Conservation (phyloP, 2,329 filamentous ascomycete species). For the Trichoderma simmonsii region DNA sequence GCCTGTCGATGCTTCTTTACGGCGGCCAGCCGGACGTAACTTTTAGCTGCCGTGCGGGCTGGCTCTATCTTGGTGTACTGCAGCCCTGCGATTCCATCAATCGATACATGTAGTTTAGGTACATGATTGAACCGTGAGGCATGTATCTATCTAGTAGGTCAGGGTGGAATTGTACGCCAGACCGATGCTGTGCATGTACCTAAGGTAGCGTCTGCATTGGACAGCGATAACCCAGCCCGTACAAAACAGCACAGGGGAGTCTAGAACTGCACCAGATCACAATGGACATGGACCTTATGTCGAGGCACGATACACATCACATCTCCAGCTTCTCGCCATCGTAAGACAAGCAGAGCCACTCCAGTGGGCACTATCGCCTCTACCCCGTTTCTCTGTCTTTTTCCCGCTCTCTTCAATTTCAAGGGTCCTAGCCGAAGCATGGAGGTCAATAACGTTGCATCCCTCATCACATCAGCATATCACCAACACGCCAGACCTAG, state of each 20-base stretch:
- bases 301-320: not conserved
- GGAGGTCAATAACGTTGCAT: not conserved
- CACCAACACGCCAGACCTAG: not conserved
- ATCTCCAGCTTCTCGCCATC: not conserved
- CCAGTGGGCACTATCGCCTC: not conserved
- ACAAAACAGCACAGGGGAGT: not conserved
- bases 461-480: not conserved
- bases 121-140: not conserved
- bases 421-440: not conserved
- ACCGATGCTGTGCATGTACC: not conserved
- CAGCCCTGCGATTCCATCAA: not conserved
- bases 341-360: not conserved
- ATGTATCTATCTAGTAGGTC: not conserved
- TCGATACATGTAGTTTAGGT: not conserved
- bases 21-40: not conserved
- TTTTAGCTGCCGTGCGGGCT: conserved; percentile 2
- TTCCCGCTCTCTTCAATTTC: not conserved
- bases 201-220: not conserved
- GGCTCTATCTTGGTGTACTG: not conserved
- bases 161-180: not conserved
- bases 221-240: not conserved
- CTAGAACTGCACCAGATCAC: not conserved
- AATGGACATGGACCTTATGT: not conserved
- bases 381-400: not conserved
- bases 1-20: not conserved